These are phyloP conservation scores for Phytophthora parvispora DNA, from an alignment of 352 stramenopile species.

Conservation along the genomic window DNA sequence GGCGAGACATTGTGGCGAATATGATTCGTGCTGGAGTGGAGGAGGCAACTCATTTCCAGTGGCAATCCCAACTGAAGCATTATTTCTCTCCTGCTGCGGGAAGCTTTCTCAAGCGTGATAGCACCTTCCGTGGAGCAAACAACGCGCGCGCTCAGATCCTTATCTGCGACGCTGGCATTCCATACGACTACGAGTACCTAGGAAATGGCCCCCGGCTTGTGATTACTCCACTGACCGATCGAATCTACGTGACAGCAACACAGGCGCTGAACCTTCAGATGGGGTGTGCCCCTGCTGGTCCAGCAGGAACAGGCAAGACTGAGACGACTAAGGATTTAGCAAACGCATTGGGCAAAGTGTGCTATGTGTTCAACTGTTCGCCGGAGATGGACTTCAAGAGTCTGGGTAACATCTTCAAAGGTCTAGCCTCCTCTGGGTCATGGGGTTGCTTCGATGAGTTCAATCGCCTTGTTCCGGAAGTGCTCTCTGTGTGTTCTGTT, in stretches of 20 bases:
- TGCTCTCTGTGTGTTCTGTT: constrained; percentile 95
- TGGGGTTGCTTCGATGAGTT: constrained; percentile 99
- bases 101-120: constrained; percentile 93
- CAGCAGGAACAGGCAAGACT: constrained; percentile 94
- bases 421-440: constrained; percentile 93
- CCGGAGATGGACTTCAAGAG: constrained; percentile 98
- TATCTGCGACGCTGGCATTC: constrained; percentile 95
- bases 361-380: constrained; percentile 97
- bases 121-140: constrained; percentile 86
- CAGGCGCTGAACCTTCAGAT: constrained; percentile 96
- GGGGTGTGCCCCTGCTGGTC: constrained; percentile 83
- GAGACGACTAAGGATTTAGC: constrained; percentile 97
- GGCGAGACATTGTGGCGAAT: constrained; percentile 96
- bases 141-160: constrained; percentile 87
- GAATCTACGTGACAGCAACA: constrained; percentile 97
- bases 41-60: constrained; percentile 92
- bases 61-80: constrained; percentile 97
- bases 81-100: constrained; percentile 91
- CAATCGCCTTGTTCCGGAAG: constrained; percentile 96
- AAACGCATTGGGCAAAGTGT: constrained; percentile 95
- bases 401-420: constrained; percentile 98
- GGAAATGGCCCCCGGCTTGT: constrained; percentile 96
- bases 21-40: constrained; percentile 94
- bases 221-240: constrained; percentile 97
- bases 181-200: constrained; percentile 98